A percentile compares a stretch with the other conserved stretches of the same genome.
These are phyloP conservation scores for Wickerhamomyces rabaulensis DNA, from an alignment of 805 yeast species.

Conservation along the genomic window DNA sequence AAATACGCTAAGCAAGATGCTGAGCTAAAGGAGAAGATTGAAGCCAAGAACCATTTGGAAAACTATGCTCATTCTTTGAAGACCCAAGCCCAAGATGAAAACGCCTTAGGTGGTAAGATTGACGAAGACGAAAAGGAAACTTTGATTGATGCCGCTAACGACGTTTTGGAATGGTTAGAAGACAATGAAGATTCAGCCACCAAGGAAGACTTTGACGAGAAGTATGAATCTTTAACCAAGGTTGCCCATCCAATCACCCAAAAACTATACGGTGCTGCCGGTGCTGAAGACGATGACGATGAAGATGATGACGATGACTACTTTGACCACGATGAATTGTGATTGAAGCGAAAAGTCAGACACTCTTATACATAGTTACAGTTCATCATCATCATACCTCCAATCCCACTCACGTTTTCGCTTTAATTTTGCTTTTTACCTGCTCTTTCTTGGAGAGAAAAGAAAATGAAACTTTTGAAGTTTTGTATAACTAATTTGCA, in stretches of 20 bases:
- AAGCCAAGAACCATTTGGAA: constrained; percentile 83
- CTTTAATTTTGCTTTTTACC: background rate
- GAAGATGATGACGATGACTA: constrained; percentile 53
- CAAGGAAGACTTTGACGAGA: constrained; percentile 90
- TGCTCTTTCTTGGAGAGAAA: background rate
- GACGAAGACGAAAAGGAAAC: constrained; percentile 90
- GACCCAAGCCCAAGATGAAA: constrained; percentile 55
- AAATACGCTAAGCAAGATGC: constrained; percentile 90
- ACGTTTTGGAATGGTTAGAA: constrained; percentile 82
- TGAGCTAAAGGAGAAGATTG: constrained; percentile 75
- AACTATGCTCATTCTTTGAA: constrained; percentile 81
- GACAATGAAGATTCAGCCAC: constrained; percentile 84
- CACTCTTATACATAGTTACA: background rate
- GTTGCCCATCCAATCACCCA: constrained; percentile 90
- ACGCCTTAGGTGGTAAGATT: constrained; percentile 69
- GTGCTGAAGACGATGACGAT: constrained; percentile 40
- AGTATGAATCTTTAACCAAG: constrained; percentile 74
- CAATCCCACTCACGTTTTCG: background rate
- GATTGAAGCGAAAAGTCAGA: too few species aligned
- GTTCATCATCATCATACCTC: background rate
- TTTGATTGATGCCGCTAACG: constrained; percentile 79
- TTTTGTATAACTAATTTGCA: background rate
- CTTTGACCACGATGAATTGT: constrained; percentile 69
- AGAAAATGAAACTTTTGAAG: too few species aligned
- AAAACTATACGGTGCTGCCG: constrained; percentile 67